Evolutionary conservation across 306 rosid species (phyloP).

Genomic region (Mimosa bimucronata): DNA sequence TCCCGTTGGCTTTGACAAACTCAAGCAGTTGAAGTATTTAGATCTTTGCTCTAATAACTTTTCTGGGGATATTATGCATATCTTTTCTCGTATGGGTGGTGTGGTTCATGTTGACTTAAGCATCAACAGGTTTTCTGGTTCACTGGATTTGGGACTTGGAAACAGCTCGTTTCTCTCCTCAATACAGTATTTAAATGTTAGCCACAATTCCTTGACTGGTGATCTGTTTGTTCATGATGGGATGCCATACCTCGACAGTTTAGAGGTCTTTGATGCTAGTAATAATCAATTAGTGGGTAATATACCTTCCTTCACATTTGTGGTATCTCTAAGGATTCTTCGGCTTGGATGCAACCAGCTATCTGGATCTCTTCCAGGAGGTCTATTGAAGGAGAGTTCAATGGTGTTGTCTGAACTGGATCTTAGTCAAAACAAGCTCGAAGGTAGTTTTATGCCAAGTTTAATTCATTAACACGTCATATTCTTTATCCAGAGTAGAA

Average conservation of each 20-base stretch:
- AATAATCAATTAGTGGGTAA: constrained; percentile 62
- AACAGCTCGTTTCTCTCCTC: constrained; percentile 58
- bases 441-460: constrained; percentile 52
- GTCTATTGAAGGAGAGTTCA: constrained; percentile 73
- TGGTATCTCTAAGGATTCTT: constrained; percentile 73
- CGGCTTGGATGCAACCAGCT: constrained; percentile 66
- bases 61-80: constrained; percentile 64
- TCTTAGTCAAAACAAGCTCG: constrained; percentile 73
- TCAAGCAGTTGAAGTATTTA: constrained; percentile 53
- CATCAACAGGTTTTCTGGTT: constrained; percentile 66
- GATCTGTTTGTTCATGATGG: constrained; percentile 82
- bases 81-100: constrained; percentile 62
- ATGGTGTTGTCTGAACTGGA: constrained; percentile 76
- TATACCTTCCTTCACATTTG: constrained; percentile 71
- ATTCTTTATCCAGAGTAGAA: constrained; percentile 27
- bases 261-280: constrained; percentile 84
- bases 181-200: constrained; percentile 61
- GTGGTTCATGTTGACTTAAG: constrained; percentile 70
- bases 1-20: constrained; percentile 58
- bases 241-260: constrained; percentile 76
- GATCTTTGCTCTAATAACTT: constrained; percentile 60
- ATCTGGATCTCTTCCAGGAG: constrained; percentile 67
- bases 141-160: constrained; percentile 69
- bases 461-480: background rate
- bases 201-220: constrained; percentile 68